phyloP scores from a whole-genome alignment of 139 green algal species.

The Desmodesmus armatus region DNA sequence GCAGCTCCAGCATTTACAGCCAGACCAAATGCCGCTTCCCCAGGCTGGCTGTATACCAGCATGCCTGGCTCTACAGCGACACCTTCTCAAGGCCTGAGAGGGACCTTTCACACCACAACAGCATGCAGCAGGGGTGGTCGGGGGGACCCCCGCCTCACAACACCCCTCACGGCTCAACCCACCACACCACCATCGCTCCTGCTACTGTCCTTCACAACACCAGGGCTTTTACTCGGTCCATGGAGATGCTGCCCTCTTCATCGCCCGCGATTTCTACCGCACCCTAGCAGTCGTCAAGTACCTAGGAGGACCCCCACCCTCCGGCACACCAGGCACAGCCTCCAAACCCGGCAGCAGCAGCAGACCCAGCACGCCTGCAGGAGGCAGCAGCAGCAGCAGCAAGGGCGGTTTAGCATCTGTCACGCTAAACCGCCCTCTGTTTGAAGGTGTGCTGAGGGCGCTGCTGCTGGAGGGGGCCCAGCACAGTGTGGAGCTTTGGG shows the following conservation, averaged over 20 bases:
- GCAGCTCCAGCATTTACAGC: neutral
- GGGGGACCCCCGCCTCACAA: neutral
- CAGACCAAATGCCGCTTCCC: neutral
- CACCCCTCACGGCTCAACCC: neutral
- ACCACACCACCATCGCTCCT: neutral
- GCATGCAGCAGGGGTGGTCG: neutral
- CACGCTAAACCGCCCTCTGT: constrained; percentile 80
- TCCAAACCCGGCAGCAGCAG: neutral
- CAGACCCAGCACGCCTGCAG: too few relatives aligned
- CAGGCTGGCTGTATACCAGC: neutral
- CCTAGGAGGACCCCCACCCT: constrained; percentile 46
- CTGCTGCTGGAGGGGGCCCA: constrained; percentile 82
- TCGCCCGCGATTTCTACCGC: constrained; percentile 87
- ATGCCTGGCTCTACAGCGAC: neutral
- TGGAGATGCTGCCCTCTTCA: constrained; percentile 78
- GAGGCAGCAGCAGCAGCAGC: constrained; percentile 21
- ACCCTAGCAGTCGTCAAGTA: constrained; percentile 78
- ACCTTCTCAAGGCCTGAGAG: too few relatives aligned
- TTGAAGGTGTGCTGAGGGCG: constrained; percentile 81
- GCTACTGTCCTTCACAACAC: neutral
- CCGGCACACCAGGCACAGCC: constrained; percentile 18
- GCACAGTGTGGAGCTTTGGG: constrained; percentile 88
- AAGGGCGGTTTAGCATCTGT: constrained; percentile 60
- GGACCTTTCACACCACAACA: neutral
- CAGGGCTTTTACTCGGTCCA: constrained; percentile 89